Evolutionary conservation across 345 rosid genomes (phyloP).

Genomic region (Eucalyptus sideroxylon): DNA sequence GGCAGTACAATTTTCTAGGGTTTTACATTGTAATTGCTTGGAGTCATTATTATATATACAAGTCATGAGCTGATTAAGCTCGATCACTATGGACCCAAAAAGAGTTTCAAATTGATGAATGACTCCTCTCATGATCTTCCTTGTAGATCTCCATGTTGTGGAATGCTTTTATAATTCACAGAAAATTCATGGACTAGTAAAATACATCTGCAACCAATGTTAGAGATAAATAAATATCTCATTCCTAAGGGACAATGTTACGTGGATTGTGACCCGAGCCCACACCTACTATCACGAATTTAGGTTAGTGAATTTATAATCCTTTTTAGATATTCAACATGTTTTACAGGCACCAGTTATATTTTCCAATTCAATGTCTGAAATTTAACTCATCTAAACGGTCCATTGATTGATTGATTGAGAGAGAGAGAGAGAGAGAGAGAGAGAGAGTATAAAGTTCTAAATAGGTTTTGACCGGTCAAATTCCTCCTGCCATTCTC

Average conservation of each 20-base stretch:
- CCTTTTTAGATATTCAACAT: neutral
- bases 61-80: neutral
- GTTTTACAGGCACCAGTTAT: neutral
- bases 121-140: neutral
- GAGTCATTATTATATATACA: neutral
- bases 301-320: neutral
- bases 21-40: neutral
- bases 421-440: neutral
- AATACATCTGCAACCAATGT: neutral
- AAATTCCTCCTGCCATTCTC: neutral
- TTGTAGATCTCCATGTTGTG: neutral
- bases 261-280: neutral
- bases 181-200: neutral
- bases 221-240: neutral
- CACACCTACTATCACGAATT: neutral
- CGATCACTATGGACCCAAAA: neutral
- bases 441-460: neutral
- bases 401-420: neutral
- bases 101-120: neutral
- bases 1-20: slow-evolving; percentile 12
- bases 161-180: neutral
- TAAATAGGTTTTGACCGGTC: neutral
- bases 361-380: neutral
- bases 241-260: neutral
- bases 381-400: neutral